A percentile compares a stretch with the other conserved stretches of the same genome.
phyloP scores from a whole-genome alignment of 1,139 yeast species.

The Scheffersomyces segobiensis region DNA sequence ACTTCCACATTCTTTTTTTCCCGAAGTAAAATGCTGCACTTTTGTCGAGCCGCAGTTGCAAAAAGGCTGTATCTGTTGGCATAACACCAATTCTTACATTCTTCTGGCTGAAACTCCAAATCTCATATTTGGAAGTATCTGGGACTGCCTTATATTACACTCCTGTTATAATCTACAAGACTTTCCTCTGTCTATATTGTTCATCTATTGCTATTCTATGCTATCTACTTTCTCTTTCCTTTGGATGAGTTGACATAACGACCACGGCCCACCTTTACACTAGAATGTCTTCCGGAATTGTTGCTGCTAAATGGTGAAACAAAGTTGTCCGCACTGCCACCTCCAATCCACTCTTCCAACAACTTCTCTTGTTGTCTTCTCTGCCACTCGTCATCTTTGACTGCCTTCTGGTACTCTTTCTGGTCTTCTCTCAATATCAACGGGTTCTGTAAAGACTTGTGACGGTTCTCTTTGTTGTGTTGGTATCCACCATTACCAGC shows the following conservation, averaged over 20 bases:
- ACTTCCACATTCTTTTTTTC: background rate
- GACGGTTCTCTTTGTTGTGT: conserved; percentile 62
- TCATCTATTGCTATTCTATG: background rate
- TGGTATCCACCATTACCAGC: conserved; percentile 74
- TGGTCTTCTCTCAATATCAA: conserved; percentile 85
- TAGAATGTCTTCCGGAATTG: conserved; percentile 60
- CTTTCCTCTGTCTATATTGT: background rate
- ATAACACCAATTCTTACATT: too few species aligned
- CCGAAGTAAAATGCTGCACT: background rate
- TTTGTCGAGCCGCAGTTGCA: background rate
- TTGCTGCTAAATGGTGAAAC: conserved; percentile 83
- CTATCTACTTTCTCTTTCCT: conserved; percentile 34
- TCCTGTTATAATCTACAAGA: background rate
- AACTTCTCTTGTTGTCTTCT: conserved; percentile 83
- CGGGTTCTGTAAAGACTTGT: conserved; percentile 52
- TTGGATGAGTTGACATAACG: conserved; percentile 70
- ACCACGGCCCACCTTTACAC: conserved; percentile 82
- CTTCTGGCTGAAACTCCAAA: background rate
- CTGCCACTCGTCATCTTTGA: conserved; percentile 87
- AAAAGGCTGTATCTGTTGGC: background rate
- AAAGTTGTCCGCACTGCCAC: conserved; percentile 89
- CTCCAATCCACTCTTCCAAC: conserved; percentile 87
- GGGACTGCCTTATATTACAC: too few species aligned
- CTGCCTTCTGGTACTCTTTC: conserved; percentile 84
- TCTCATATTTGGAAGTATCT: background rate